Conservation (phyloP, 495 filamentous ascomycete species). For the Usnea hakonensis region DNA sequence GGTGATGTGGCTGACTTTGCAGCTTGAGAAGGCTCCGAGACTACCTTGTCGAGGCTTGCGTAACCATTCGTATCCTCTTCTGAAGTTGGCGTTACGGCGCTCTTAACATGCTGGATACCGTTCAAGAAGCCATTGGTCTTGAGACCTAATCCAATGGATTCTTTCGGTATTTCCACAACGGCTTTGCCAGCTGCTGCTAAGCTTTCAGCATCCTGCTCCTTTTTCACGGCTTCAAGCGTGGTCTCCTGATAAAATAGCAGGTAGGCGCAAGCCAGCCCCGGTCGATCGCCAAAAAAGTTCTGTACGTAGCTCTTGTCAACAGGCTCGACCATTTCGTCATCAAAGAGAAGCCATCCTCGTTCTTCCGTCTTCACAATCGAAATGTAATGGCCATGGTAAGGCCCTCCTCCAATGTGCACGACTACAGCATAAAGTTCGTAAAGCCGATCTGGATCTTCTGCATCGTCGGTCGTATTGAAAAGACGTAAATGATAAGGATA, state of each 20-base stretch:
- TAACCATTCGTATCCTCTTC: conserved; percentile 14
- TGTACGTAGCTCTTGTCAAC: conserved; percentile 95
- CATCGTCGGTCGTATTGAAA: conserved; percentile 97
- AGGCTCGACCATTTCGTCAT: conserved; percentile 97
- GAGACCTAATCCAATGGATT: conserved; percentile 18
- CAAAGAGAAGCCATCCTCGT: conserved; percentile 89
- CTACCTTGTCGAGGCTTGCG: conserved; percentile 18
- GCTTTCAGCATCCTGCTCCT: conserved; percentile 74
- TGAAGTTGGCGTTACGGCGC: conserved; percentile 16
- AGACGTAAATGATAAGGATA: conserved; percentile 94
- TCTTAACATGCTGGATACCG: conserved; percentile 21
- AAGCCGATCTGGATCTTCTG: conserved; percentile 85
- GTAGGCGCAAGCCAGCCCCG: conserved; percentile 88
- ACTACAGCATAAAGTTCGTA: conserved; percentile 98
- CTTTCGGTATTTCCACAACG: conserved; percentile 11
- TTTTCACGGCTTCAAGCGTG: conserved; percentile 77
- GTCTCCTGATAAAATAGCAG: conserved; percentile 98
- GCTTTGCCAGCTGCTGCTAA: conserved; percentile 14
- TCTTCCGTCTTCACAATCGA: conserved; percentile 97
- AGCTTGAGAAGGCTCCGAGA: conserved; percentile 17
- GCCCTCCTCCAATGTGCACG: conserved; percentile 97
- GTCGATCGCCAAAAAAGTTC: conserved; percentile 94
- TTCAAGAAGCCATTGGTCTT: conserved; percentile 25
- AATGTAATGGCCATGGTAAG: conserved; percentile 96
- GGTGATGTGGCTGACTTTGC: background rate